Base-by-base conservation (phyloP, 2,329 filamentous ascomycete species). In the Berkeleyomyces basicola region DNA sequence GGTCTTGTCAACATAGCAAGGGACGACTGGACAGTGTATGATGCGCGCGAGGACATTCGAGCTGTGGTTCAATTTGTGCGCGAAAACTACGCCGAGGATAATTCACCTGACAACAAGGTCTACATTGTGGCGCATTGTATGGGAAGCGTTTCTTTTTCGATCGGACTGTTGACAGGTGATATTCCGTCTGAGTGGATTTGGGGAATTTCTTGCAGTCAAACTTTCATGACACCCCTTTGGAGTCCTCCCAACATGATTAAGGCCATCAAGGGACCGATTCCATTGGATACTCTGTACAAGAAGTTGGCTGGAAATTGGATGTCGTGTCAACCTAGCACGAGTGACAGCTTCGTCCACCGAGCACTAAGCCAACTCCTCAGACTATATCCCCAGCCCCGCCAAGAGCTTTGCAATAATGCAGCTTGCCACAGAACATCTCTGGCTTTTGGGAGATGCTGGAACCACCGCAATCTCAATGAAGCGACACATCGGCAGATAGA, bases 141-240 rank as follows among this genome's bases (percentile, higher is more conserved):
- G 76, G 83, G 83, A 36, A 79, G 80, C 51, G 81, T 85, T 0
- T 80, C 82, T 1, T 76, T 82, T 61, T 72, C 79, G 0, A 72
- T 76, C 3, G 83, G 82, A n/a, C 73, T 86, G 0, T 75, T 86
- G 1, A 81, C 83, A 68, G 82, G 83, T 44, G 80, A 79, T 0
- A 81, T 86, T 60, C 79, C 81, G 0, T 67, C 76, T 0, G 69
- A 70, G 47, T 85, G 82, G 81, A 76, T 86, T 67, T 71, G 74
- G 16, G 83, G 83, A 16, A 73, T 86, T 61, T 79, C 78, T 0
- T 79, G 76, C 69, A 82, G 78, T 43, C 82, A 85, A 67, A 82
- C 84, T 1, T 85, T 85, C 69, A 81, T 83, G 75, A 80, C 85
- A 70, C 80, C 82, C 0, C 74, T 81, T 55, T 85, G 81, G 78